Evolutionary conservation across 257 asterid genomes (phyloP).

Genomic region (Penstemon barbatus): DNA sequence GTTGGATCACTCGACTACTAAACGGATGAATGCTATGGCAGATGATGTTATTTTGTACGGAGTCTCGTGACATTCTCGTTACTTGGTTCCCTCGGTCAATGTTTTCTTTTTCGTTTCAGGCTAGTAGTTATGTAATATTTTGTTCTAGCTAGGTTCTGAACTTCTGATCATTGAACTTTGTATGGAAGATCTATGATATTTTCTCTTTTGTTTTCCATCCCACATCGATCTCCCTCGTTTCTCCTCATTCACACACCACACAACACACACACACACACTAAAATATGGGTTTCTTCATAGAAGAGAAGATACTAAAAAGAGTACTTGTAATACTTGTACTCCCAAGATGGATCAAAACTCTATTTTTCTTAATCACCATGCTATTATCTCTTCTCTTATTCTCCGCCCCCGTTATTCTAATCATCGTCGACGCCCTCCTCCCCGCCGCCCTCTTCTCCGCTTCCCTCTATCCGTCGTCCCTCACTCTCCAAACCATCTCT

Average conservation of each 20-base stretch:
- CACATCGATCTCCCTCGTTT: background rate
- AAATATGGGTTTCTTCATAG: slow-evolving; percentile 58
- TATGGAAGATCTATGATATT: slow-evolving; percentile 24
- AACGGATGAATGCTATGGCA: slow-evolving; percentile 2
- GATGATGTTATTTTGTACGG: slow-evolving; percentile 6
- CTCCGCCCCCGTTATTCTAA: slow-evolving; percentile 77
- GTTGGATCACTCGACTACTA: slow-evolving; percentile 71
- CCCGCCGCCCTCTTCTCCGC: slow-evolving; percentile 85
- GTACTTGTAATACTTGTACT: slow-evolving; percentile 22
- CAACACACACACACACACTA: background rate
- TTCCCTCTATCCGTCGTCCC: slow-evolving; percentile 46
- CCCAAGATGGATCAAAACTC: slow-evolving; percentile 74
- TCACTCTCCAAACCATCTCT: slow-evolving; percentile 38
- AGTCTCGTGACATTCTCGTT: background rate
- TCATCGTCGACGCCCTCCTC: slow-evolving; percentile 75
- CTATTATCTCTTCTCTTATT: slow-evolving; percentile 63
- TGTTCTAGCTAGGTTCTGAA: slow-evolving; percentile 22
- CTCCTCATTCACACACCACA: background rate
- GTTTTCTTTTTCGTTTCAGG: slow-evolving; percentile 5
- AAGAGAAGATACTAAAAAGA: slow-evolving; percentile 47
- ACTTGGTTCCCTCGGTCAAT: slow-evolving; percentile 18
- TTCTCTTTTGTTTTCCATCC: background rate
- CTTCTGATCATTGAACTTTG: slow-evolving; percentile 18
- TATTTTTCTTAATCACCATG: slow-evolving; percentile 72
- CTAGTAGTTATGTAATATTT: slow-evolving; percentile 22